Percentiles rank a stretch among this genome's conserved stretches.
phyloP scores from a whole-genome alignment of 2,329 filamentous ascomycete genomes.

The Aureobasidium sp. region DNA sequence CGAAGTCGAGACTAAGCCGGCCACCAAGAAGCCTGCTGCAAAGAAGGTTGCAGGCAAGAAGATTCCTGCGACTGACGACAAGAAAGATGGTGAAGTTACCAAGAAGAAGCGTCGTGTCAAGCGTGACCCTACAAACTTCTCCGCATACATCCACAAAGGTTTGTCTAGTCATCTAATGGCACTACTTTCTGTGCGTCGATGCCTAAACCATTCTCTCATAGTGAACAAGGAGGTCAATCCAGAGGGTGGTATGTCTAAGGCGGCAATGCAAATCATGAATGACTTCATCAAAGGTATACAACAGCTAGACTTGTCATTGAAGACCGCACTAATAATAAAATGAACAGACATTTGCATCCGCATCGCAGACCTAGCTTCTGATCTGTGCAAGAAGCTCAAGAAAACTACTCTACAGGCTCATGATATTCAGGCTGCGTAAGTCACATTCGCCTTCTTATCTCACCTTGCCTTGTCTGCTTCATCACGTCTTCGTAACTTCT shows the following conservation, averaged over 20 bases:
- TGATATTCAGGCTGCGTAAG: constrained; percentile 5
- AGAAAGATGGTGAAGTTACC: background rate
- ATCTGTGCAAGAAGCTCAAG: constrained; percentile 12
- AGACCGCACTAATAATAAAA: background rate
- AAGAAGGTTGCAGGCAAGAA: constrained; percentile 21
- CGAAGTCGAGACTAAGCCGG: background rate
- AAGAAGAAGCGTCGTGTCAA: constrained; percentile 1
- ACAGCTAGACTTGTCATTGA: background rate
- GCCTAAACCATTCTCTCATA: background rate
- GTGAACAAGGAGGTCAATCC: background rate
- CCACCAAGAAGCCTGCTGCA: background rate
- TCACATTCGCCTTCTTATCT: background rate
- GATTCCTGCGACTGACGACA: constrained; percentile 59
- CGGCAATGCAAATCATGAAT: background rate
- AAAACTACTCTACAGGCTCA: background rate
- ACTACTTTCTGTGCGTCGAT: background rate
- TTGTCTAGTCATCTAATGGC: background rate
- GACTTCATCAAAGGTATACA: constrained; percentile 2
- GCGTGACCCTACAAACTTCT: background rate
- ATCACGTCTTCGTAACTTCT: background rate
- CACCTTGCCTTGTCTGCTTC: no score
- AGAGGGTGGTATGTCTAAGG: background rate
- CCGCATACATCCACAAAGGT: background rate
- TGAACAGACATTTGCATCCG: background rate
- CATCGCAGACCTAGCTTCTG: background rate